A percentile compares a stretch with the other conserved stretches of the same genome.
These are phyloP conservation scores for Ceriops decandra DNA, from an alignment of 345 rosid genomes.

Conservation along the genomic window DNA sequence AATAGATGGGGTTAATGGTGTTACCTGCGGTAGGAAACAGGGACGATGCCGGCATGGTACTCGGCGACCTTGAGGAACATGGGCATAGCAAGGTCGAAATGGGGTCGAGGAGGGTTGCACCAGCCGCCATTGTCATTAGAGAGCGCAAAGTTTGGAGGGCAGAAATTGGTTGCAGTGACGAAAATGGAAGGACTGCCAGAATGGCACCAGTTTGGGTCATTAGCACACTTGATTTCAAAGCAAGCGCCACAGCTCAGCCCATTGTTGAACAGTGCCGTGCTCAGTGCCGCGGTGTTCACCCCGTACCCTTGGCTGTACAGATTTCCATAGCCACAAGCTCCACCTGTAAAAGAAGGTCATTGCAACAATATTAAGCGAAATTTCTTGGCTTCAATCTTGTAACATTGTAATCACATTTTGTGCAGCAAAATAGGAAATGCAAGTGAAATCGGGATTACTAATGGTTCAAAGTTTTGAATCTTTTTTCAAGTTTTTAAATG, in stretches of 20 bases:
- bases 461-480: no score
- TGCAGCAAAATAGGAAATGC: constrained; percentile 45
- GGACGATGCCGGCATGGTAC: constrained; percentile 72
- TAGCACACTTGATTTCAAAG: constrained; percentile 54
- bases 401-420: no score
- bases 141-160: constrained; percentile 67
- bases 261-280: constrained; percentile 63
- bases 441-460: constrained; percentile 12
- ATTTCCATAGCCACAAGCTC: constrained; percentile 82
- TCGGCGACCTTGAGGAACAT: constrained; percentile 67
- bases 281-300: constrained; percentile 57
- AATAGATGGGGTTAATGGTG: background rate
- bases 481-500: background rate
- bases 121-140: constrained; percentile 72
- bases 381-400: no score
- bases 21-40: constrained; percentile 58
- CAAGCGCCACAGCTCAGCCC: constrained; percentile 66
- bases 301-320: constrained; percentile 63
- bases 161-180: constrained; percentile 71
- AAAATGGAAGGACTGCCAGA: constrained; percentile 54
- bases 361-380: no score
- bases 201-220: constrained; percentile 65
- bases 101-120: constrained; percentile 75
- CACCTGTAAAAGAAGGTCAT: constrained; percentile 36
- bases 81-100: constrained; percentile 76